A percentile compares a stretch with the other conserved stretches of the same genome.
phyloP scores from a whole-genome alignment of 306 rosid genomes.

The Cyamopsis tetragonoloba region DNA sequence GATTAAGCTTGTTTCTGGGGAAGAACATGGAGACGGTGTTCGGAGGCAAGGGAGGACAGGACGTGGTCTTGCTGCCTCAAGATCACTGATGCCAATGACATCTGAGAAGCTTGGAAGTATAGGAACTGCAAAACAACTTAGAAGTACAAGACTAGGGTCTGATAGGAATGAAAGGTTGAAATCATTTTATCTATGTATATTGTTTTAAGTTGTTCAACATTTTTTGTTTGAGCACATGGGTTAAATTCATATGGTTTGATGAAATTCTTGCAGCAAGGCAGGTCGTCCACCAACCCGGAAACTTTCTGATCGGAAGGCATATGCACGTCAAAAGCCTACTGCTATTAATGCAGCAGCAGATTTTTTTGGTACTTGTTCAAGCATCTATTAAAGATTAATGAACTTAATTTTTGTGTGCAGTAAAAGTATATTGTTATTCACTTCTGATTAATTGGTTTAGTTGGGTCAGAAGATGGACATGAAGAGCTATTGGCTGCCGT shows the following conservation, averaged over 20 bases:
- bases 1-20: constrained; percentile 71
- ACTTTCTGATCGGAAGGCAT: constrained; percentile 89
- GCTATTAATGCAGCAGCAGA: constrained; percentile 64
- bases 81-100: constrained; percentile 62
- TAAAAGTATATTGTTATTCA: constrained; percentile 31
- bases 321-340: constrained; percentile 86
- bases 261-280: constrained; percentile 71
- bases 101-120: constrained; percentile 73
- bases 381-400: constrained; percentile 1
- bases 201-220: constrained; percentile 21
- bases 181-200: constrained; percentile 14
- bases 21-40: constrained; percentile 92
- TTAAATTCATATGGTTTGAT: constrained; percentile 34
- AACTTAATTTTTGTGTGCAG: constrained; percentile 1
- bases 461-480: constrained; percentile 88
- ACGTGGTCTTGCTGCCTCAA: constrained; percentile 59
- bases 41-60: constrained; percentile 98
- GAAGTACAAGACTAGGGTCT: constrained; percentile 77
- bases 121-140: constrained; percentile 93
- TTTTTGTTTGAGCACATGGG: constrained; percentile 20
- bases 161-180: constrained; percentile 84
- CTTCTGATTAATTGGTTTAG: constrained; percentile 44
- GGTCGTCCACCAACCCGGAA: constrained; percentile 99
- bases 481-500: constrained; percentile 93
- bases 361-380: constrained; percentile 64